Evolutionary conservation across 768 basidiomycete genomes (phyloP).

Genomic region (Filobasidium wieringae): DNA sequence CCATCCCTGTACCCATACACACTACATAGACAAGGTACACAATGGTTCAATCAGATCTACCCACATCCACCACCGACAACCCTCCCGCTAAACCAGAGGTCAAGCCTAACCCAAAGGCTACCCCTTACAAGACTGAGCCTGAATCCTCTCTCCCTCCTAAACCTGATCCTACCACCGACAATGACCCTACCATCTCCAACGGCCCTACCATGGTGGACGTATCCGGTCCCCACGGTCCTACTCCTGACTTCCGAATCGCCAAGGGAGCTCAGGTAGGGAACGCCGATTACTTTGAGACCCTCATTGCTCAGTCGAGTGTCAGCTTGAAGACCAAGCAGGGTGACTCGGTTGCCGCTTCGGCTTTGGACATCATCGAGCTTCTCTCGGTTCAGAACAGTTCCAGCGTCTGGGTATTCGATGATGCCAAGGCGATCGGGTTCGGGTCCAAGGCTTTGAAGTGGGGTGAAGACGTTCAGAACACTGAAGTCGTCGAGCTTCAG

Average conservation of each 20-base stretch:
- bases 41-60: background rate
- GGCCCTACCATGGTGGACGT: constrained; percentile 30
- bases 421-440: constrained; percentile 32
- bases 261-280: constrained; percentile 15
- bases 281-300: constrained; percentile 19
- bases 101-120: background rate
- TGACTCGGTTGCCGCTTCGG: constrained; percentile 24
- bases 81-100: background rate
- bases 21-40: too few species aligned
- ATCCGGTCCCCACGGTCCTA: background rate
- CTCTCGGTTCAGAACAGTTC: constrained; percentile 24
- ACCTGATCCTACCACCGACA: background rate
- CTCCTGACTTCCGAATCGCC: constrained; percentile 18
- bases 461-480: constrained; percentile 3
- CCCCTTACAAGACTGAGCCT: constrained; percentile 7
- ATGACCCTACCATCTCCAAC: constrained; percentile 21
- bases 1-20: too few species aligned
- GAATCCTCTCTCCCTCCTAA: constrained; percentile 4
- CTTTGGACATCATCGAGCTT: constrained; percentile 29
- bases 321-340: constrained; percentile 21
- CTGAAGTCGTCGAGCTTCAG: constrained; percentile 54
- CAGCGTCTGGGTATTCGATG: constrained; percentile 34
- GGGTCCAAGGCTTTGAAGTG: constrained; percentile 18
- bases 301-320: constrained; percentile 22
- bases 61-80: background rate